These are phyloP conservation scores for Podaxis rugospora DNA, from an alignment of 768 basidiomycete genomes.

Conservation along the genomic window DNA sequence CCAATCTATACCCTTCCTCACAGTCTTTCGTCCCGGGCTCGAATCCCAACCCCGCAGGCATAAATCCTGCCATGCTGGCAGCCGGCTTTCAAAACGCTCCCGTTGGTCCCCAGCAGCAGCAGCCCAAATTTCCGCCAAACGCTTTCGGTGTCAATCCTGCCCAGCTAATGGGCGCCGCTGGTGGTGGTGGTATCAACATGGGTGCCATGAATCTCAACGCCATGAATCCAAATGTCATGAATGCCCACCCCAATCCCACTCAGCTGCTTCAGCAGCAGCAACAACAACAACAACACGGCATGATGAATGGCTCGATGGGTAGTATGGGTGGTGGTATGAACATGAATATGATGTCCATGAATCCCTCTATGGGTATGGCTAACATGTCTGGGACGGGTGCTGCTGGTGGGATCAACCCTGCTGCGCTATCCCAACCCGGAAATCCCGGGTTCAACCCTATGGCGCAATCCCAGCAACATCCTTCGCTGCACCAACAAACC, in stretches of 20 bases:
- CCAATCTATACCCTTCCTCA: conserved; percentile 8
- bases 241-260: conserved; percentile 1
- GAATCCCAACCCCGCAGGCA: conserved; percentile 4
- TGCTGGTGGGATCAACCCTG: conserved; percentile 8
- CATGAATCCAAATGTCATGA: conserved; percentile 9
- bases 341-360: conserved; percentile 11
- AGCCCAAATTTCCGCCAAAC: conserved; percentile 6
- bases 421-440: conserved; percentile 6
- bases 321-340: conserved; percentile 6
- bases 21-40: conserved; percentile 9
- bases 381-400: conserved; percentile 1
- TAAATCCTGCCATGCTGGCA: conserved; percentile 11
- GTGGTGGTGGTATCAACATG: conserved; percentile 4
- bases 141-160: conserved; percentile 10
- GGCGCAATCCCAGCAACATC: conserved; percentile 14
- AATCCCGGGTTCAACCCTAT: conserved; percentile 14
- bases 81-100: conserved; percentile 8
- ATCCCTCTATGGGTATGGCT: conserved; percentile 1
- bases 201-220: conserved; percentile 5
- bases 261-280: conserved; percentile 9
- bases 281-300: conserved; percentile 9
- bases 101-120: conserved; percentile 5
- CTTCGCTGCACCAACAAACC: conserved; percentile 15
- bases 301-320: conserved; percentile 10
- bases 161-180: conserved; percentile 6